phyloP scores from a whole-genome alignment of 2,329 filamentous ascomycete genomes.

The Aspergillus sp. region DNA sequence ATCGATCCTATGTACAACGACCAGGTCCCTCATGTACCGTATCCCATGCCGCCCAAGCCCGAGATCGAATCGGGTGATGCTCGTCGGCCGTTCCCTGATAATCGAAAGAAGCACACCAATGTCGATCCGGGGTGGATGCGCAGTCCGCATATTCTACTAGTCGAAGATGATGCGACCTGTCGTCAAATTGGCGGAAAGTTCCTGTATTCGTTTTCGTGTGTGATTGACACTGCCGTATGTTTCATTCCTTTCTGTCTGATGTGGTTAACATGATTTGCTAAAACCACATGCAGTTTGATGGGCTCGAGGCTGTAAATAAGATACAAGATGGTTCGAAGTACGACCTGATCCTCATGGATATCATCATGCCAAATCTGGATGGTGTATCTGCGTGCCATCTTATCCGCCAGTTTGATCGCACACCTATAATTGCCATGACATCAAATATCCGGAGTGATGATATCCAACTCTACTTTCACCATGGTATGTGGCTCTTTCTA shows the following conservation, averaged over 20 bases:
- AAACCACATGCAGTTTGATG: slow-evolving; percentile 58
- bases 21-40: slow-evolving; percentile 90
- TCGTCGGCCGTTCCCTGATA: slow-evolving; percentile 41
- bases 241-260: neutral
- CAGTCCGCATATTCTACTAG: slow-evolving; percentile 73
- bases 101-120: slow-evolving; percentile 53
- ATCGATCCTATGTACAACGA: slow-evolving; percentile 94
- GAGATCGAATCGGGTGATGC: slow-evolving; percentile 44
- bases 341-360: slow-evolving; percentile 75
- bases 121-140: slow-evolving; percentile 58
- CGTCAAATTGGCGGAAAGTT: slow-evolving; percentile 60
- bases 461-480: slow-evolving; percentile 93
- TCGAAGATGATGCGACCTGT: slow-evolving; percentile 70
- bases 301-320: slow-evolving; percentile 83
- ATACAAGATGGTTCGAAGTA: slow-evolving; percentile 60
- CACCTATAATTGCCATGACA: slow-evolving; percentile 95
- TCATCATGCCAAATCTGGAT: slow-evolving; percentile 95
- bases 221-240: slow-evolving; percentile 56
- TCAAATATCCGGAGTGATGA: slow-evolving; percentile 96
- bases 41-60: slow-evolving; percentile 61
- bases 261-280: slow-evolving; percentile 2
- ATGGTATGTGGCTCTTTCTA: slow-evolving; percentile 51
- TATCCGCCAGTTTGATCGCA: slow-evolving; percentile 76
- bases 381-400: slow-evolving; percentile 90
- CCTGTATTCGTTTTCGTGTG: slow-evolving; percentile 55